A percentile compares a stretch with the other conserved stretches of the same genome.
Conservation (phyloP, 805 yeast species). For the Lipomyces sp. region DNA sequence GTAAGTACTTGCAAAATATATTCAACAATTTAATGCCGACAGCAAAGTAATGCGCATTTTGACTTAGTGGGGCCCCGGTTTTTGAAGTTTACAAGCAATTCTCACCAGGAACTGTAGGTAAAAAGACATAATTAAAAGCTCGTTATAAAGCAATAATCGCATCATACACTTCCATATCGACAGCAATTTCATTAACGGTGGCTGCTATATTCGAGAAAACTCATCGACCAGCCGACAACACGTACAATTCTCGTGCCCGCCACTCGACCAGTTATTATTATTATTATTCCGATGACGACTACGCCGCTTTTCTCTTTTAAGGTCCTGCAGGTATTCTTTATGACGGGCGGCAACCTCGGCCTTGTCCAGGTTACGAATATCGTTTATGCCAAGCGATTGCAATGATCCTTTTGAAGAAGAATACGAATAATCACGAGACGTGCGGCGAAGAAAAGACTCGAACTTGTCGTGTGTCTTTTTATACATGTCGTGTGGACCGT, state of each 20-base stretch:
- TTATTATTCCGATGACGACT: not conserved
- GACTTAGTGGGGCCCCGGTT: too few species aligned
- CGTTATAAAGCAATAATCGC: too few species aligned
- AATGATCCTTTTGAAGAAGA: not conserved
- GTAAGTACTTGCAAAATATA: too few species aligned
- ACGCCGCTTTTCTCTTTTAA: not conserved
- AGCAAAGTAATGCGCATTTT: too few species aligned
- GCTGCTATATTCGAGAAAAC: not conserved
- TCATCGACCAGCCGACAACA: not conserved
- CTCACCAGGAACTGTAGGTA: too few species aligned
- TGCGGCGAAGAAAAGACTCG: not conserved
- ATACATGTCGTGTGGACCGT: not conserved
- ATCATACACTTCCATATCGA: too few species aligned
- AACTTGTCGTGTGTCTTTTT: not conserved
- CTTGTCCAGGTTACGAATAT: not conserved
- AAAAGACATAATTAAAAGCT: too few species aligned
- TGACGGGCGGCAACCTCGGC: not conserved
- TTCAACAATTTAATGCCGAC: too few species aligned
- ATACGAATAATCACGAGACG: not conserved
- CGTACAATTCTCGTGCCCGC: not conserved
- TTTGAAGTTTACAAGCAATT: too few species aligned
- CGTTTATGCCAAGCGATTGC: not conserved
- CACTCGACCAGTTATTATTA: not conserved
- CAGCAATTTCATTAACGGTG: too few species aligned
- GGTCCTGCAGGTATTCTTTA: conserved; percentile 1